Base-by-base conservation (phyloP, 1,139 yeast species). In the Saccharomyces uvarum region DNA sequence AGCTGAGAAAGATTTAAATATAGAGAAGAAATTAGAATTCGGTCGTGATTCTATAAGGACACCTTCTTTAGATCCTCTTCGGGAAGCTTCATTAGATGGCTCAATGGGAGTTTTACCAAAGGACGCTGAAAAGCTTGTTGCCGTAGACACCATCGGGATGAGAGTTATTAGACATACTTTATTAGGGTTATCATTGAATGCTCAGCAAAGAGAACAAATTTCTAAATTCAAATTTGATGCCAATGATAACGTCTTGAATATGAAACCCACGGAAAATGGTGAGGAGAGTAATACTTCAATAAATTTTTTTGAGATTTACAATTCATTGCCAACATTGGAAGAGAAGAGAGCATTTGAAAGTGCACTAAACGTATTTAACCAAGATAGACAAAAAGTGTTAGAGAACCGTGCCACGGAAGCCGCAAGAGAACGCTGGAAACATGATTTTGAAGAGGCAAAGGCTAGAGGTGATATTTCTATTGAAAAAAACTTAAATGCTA, bases 371-470 rank as follows among this genome's bases (percentile, higher is more conserved):
- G 71, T 75, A 1, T 81, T 85, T 63, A 91, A 93, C 60, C 80
- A 79, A 55, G 81, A 81, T 26, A 81, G 99, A 66, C 97, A 93
- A 69, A 75, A 81, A 54, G 79, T 79, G 50, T 70, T 93, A 48
- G 99, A 93, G 68, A 77, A 83, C 33, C 78, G 86, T 57, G 95
- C 96, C 3, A 77, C 86, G 8, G 93, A 87, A 62, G 93, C 93
- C 2, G 96, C 98, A 0, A 82, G 80, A 59, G 88, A 84, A 65
- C 86, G 87, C 68, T 93, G 98, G 98, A 84, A 82, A 65, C 85
- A 84, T 63, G 93, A 86, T 61, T 86, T 81, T 63, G 95, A 88
- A 63, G 84, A 81, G 56, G 76, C 85, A 69, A 80, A 80, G 57
- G 80, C 77, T 51, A 76, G 85, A 62, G 90, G 91, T n/a, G 80